Base-by-base conservation (phyloP, 2,329 filamentous ascomycete species). In the Ceratocystis eucalypticola region DNA sequence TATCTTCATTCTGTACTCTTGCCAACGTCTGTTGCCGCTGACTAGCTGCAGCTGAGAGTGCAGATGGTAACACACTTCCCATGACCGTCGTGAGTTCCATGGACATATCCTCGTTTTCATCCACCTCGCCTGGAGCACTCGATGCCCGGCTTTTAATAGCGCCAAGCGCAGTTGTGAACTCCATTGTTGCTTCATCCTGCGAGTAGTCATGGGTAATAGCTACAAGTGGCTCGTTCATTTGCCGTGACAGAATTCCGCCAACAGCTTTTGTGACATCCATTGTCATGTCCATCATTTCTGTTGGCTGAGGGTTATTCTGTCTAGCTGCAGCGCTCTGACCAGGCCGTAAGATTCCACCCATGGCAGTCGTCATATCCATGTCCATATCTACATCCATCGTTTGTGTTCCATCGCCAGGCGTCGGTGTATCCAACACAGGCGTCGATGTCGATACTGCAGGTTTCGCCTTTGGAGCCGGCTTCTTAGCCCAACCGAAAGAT, bases 181-280 rank as follows among this genome's bases (percentile, higher is more conserved):
- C 91, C 91, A 96, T 96, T 64, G 85, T 89, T 71, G 64, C 67
- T 61, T 77, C 84, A 55, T 80, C 78, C 65, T 74, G 71, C 3
- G 75, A 75, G 15, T 71, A 73, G 37, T 76, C 74, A 28, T 74
- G 74, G 22, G 73, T 69, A 67, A 72, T 71, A 46, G 69, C 70
- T 65, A 71, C 65, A 22, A 69, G n/a, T 33, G 65, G 63, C 41
- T 67, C 59, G 44, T 70, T 69, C 66, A 70, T 71, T 65, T 72
- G 64, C 61, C 77, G 79, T 4, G 80, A 77, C 22, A 96, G 75
- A 65, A 97, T 96, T 2, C 87, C 84, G 7, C 93, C 93, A 65
- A 96, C 80, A 7, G 85, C 89, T 65, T 84, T 85, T 1, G 93
- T 96, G 6, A 96, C 89, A 71, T 97, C 93, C 93, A 97, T 96